phyloP scores from a whole-genome alignment of 2,329 filamentous ascomycete species.

The Ceratocystis variospora region DNA sequence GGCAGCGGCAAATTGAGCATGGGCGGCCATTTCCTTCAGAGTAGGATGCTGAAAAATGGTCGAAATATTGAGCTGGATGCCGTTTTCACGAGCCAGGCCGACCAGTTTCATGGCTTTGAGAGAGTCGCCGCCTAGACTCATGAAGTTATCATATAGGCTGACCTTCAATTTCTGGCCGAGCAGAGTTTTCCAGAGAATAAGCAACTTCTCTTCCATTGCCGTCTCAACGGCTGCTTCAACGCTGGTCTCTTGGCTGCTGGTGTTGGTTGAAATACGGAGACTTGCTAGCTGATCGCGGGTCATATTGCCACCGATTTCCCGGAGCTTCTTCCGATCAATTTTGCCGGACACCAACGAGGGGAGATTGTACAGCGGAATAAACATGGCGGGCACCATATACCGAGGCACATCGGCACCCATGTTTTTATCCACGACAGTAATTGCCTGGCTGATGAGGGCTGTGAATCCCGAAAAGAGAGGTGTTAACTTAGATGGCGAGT shows the following conservation, averaged over 20 bases:
- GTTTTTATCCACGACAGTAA: constrained; percentile 25
- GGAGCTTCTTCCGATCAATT: constrained; percentile 36
- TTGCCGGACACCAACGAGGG: constrained; percentile 37
- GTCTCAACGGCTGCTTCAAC: constrained; percentile 29
- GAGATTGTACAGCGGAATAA: constrained; percentile 34
- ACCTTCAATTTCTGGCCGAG: constrained; percentile 27
- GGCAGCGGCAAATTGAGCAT: constrained; percentile 20
- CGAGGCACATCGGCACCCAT: constrained; percentile 28
- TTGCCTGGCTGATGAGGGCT: constrained; percentile 25
- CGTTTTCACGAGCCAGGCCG: constrained; percentile 29
- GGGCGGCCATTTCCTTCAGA: constrained; percentile 32
- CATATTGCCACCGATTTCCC: constrained; percentile 32
- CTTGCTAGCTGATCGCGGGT: constrained; percentile 24
- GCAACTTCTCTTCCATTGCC: constrained; percentile 28
- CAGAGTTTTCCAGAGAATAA: constrained; percentile 29
- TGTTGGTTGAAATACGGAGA: constrained; percentile 19
- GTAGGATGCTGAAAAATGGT: constrained; percentile 34
- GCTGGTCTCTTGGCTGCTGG: constrained; percentile 24
- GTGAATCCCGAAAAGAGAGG: constrained; percentile 25
- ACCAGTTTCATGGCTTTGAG: constrained; percentile 39
- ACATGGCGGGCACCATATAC: constrained; percentile 38
- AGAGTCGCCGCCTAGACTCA: constrained; percentile 37
- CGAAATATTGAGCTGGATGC: constrained; percentile 32
- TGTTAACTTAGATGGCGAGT: constrained; percentile 24
- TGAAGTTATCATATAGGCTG: constrained; percentile 32